Evolutionary conservation across 192 early-diverging fungal species (phyloP).

Genomic region (Coemansia sp.): DNA sequence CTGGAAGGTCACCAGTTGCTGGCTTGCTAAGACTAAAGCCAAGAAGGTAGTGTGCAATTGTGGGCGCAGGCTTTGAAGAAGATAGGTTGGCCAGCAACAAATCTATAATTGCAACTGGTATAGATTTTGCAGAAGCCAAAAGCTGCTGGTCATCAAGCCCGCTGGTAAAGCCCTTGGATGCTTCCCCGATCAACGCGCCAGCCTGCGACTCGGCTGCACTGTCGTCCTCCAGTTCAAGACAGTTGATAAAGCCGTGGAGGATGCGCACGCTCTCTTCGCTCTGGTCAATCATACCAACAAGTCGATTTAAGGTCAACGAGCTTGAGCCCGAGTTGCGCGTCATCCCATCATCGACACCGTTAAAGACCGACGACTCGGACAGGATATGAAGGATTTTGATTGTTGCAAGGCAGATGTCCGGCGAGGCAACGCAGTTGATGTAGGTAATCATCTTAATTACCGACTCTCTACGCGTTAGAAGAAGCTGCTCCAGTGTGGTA

Average conservation of each 20-base stretch:
- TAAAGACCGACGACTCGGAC: slow-evolving; percentile 72
- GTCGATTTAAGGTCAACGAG: slow-evolving; percentile 64
- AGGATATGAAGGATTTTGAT: slow-evolving; percentile 72
- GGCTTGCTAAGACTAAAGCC: slow-evolving; percentile 68
- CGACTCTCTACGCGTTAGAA: slow-evolving; percentile 67
- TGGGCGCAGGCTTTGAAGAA: slow-evolving; percentile 60
- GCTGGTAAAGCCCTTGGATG: slow-evolving; percentile 41
- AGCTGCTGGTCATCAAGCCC: slow-evolving; percentile 42
- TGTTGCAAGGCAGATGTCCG: slow-evolving; percentile 73
- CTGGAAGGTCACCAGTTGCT: slow-evolving; percentile 43
- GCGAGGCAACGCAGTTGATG: slow-evolving; percentile 65
- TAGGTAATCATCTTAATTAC: slow-evolving; percentile 75
- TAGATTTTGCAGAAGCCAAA: slow-evolving; percentile 54
- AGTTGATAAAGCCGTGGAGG: slow-evolving; percentile 73
- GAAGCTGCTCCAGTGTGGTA: slow-evolving; percentile 75
- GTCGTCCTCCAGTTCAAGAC: slow-evolving; percentile 69
- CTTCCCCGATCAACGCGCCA: slow-evolving; percentile 37
- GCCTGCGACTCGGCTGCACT: slow-evolving; percentile 41
- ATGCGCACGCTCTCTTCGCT: slow-evolving; percentile 70
- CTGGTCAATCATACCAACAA: slow-evolving; percentile 70
- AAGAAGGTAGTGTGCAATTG: slow-evolving; percentile 86
- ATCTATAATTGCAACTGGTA: slow-evolving; percentile 84
- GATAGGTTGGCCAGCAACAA: slow-evolving; percentile 77
- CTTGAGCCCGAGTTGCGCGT: slow-evolving; percentile 45
- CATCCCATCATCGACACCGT: slow-evolving; percentile 46